Conservation (phyloP, 1,284 basidiomycete species). For the Ustilago shanxiensis region DNA sequence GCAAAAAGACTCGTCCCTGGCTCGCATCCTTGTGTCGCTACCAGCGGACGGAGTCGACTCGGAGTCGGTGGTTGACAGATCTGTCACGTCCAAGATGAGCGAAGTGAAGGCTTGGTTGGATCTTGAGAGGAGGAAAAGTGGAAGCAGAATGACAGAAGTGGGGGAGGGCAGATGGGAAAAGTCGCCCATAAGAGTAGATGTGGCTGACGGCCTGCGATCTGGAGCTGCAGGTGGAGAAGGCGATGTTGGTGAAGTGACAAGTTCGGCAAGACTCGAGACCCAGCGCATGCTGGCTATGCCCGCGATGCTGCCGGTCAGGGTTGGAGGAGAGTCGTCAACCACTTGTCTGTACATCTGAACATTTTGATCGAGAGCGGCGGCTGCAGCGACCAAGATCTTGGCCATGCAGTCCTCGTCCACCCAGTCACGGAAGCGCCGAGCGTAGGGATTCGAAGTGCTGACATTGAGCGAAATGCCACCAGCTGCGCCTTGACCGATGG, state of each 20-base stretch:
- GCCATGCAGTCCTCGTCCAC: conserved; percentile 55
- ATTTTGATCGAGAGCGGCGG: conserved; percentile 38
- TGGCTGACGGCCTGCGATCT: conserved; percentile 11
- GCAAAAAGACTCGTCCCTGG: conserved; percentile 37
- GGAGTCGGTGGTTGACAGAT: neutral
- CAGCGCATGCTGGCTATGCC: conserved; percentile 49
- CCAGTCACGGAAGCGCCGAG: conserved; percentile 54
- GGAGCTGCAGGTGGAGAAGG: conserved; percentile 2
- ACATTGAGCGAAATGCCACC: conserved; percentile 38
- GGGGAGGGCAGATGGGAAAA: conserved; percentile 44
- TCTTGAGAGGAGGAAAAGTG: conserved; percentile 52
- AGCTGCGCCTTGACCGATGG: conserved; percentile 53
- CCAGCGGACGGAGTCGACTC: neutral
- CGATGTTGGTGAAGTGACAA: conserved; percentile 26
- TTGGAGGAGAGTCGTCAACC: conserved; percentile 44
- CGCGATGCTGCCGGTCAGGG: conserved; percentile 37
- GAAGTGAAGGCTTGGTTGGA: conserved; percentile 56
- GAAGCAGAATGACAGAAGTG: conserved; percentile 43
- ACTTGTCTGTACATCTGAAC: conserved; percentile 37
- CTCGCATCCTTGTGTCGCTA: conserved; percentile 13
- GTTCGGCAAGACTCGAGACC: conserved; percentile 36
- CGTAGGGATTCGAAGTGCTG: conserved; percentile 54
- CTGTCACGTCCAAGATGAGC: conserved; percentile 34
- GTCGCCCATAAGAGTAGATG: conserved; percentile 23
- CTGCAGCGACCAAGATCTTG: conserved; percentile 35